These are phyloP conservation scores for Kodamaea neixiangensis DNA, from an alignment of 805 yeast species.

Conservation along the genomic window DNA sequence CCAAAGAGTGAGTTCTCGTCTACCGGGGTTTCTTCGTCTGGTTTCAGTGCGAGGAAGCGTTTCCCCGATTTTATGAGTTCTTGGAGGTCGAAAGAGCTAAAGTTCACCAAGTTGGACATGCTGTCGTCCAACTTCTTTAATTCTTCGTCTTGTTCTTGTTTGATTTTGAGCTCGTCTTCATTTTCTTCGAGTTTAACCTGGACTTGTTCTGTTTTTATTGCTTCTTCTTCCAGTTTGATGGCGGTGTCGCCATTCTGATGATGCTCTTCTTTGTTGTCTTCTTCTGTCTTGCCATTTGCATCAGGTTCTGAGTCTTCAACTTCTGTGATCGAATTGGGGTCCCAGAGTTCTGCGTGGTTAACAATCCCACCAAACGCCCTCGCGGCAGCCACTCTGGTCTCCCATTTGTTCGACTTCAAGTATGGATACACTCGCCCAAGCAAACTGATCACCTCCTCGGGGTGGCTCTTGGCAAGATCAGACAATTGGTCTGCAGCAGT, in stretches of 20 bases:
- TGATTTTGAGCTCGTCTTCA: slow-evolving; percentile 29
- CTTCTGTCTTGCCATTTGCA: slow-evolving; percentile 3
- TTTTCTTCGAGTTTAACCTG: slow-evolving; percentile 23
- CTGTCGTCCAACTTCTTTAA: slow-evolving; percentile 42
- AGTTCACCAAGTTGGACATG: slow-evolving; percentile 43
- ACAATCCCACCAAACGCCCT: slow-evolving; percentile 93
- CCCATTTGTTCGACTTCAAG: slow-evolving; percentile 85
- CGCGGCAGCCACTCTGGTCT: slow-evolving; percentile 92
- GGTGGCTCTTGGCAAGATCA: slow-evolving; percentile 90
- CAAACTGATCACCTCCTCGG: slow-evolving; percentile 83
- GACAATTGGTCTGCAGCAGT: slow-evolving; percentile 97
- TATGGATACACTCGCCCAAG: slow-evolving; percentile 91
- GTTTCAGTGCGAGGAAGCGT: slow-evolving; percentile 57
- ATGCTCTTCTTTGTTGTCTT: slow-evolving; percentile 4
- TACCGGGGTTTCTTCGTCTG: slow-evolving; percentile 29
- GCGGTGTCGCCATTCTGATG: neutral
- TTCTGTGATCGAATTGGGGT: slow-evolving; percentile 56
- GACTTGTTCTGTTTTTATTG: slow-evolving; percentile 14
- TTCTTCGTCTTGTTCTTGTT: slow-evolving; percentile 45
- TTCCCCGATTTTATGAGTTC: slow-evolving; percentile 53
- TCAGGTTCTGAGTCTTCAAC: neutral
- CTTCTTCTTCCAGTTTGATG: slow-evolving; percentile 5
- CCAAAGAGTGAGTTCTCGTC: slow-evolving; percentile 47
- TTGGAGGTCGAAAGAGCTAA: slow-evolving; percentile 51
- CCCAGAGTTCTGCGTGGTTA: slow-evolving; percentile 76